These are phyloP conservation scores for Cajanus cajan DNA, from an alignment of 306 rosid genomes.

Conservation along the genomic window DNA sequence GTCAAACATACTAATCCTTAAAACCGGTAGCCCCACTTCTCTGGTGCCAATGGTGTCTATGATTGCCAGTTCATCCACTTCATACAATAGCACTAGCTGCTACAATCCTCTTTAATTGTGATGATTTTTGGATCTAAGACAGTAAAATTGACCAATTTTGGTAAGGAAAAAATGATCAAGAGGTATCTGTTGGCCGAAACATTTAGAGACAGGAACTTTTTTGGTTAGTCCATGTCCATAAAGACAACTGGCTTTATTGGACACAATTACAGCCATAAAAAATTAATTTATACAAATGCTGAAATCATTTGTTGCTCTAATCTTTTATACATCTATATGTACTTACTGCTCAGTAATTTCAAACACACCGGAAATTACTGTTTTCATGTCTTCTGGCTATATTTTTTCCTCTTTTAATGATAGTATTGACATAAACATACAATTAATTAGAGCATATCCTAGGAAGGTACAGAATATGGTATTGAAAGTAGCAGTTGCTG, in stretches of 20 bases:
- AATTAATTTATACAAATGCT: conserved; percentile 28
- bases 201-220: background rate
- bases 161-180: background rate
- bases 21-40: background rate
- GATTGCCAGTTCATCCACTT: background rate
- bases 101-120: background rate
- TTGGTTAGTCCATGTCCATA: background rate
- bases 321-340: background rate
- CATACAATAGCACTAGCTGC: background rate
- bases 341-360: background rate
- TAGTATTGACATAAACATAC: background rate
- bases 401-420: background rate
- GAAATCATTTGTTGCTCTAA: conserved; percentile 9
- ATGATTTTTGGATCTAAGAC: background rate
- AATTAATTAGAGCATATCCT: background rate
- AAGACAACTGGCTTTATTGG: background rate
- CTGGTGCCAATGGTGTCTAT: background rate
- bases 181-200: background rate
- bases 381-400: background rate
- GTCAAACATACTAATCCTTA: background rate
- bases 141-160: background rate
- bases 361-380: background rate
- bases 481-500: background rate
- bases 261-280: background rate
- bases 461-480: background rate